phyloP scores from a whole-genome alignment of 2,329 filamentous ascomycete genomes.

The Calonectria fujianensis region DNA sequence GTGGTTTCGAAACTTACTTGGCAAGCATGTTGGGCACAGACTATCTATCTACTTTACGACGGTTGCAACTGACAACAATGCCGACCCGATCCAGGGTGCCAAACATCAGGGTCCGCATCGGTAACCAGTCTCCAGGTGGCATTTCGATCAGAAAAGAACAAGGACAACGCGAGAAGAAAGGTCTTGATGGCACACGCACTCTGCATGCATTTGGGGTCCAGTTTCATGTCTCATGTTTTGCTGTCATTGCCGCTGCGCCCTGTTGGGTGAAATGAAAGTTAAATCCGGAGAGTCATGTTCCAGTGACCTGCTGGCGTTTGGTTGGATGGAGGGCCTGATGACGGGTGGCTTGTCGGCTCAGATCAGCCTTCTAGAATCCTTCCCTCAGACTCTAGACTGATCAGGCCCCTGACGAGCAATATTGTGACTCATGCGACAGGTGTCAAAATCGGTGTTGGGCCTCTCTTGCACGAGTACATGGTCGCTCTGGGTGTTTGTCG shows the following conservation, averaged over 20 bases:
- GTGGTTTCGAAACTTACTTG: constrained; percentile 31
- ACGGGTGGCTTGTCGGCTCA: constrained; percentile 37
- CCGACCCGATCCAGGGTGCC: constrained; percentile 10
- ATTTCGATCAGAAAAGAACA: constrained; percentile 11
- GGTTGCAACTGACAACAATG: constrained; percentile 10
- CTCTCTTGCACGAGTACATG: constrained; percentile 36
- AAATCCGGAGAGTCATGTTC: constrained; percentile 30
- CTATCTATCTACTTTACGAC: constrained; percentile 18
- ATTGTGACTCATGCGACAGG: constrained; percentile 44
- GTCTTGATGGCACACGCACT: neutral
- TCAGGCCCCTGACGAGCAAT: constrained; percentile 44
- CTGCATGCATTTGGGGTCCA: neutral
- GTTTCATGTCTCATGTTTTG: constrained; percentile 31
- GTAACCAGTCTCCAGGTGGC: neutral
- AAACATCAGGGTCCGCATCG: constrained; percentile 15
- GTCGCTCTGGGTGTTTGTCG: constrained; percentile 43
- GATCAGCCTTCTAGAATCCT: constrained; percentile 55
- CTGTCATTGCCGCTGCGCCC: constrained; percentile 1
- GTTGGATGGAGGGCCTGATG: constrained; percentile 1
- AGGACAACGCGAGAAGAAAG: constrained; percentile 20
- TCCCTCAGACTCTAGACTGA: constrained; percentile 43
- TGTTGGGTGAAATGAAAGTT: constrained; percentile 14
- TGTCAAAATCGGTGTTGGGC: constrained; percentile 35
- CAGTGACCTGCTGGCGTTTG: constrained; percentile 13
- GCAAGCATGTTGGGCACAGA: neutral